Evolutionary conservation across 495 filamentous ascomycete species (phyloP).

Genomic region (Xanthoparmelia taractica): DNA sequence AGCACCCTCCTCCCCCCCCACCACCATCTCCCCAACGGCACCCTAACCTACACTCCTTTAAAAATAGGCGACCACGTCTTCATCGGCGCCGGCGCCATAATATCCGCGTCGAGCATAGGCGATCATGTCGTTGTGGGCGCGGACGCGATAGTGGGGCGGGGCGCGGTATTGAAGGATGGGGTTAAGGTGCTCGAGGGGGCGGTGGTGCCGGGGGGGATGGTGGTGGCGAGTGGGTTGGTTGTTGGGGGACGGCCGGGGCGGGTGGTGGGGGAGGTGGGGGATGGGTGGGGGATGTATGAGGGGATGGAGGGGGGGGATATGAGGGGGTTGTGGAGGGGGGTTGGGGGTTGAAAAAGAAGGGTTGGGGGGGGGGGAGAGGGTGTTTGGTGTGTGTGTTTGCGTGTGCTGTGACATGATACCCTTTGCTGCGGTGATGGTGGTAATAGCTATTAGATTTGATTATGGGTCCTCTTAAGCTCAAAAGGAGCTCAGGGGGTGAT

Average conservation of each 20-base stretch:
- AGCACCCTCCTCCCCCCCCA: constrained; percentile 70
- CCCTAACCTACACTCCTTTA: constrained; percentile 31
- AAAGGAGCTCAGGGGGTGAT: neutral
- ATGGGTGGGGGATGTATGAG: constrained; percentile 23
- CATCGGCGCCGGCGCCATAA: constrained; percentile 61
- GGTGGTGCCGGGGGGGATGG: constrained; percentile 78
- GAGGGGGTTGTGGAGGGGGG: constrained; percentile 18
- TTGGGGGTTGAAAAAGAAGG: constrained; percentile 1
- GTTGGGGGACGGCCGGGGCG: constrained; percentile 50
- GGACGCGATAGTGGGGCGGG: constrained; percentile 66
- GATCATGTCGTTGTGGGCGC: constrained; percentile 76
- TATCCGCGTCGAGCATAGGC: constrained; percentile 72
- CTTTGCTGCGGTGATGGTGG: neutral
- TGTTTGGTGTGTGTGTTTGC: neutral
- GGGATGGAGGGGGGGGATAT: constrained; percentile 23
- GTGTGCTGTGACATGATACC: constrained; percentile 9
- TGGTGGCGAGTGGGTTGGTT: constrained; percentile 80
- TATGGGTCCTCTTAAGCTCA: neutral
- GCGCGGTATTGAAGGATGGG: constrained; percentile 86
- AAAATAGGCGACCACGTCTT: constrained; percentile 68
- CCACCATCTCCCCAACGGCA: constrained; percentile 49
- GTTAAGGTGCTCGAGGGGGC: constrained; percentile 74
- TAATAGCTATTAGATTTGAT: neutral
- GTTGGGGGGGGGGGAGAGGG: neutral
- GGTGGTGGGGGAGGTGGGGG: constrained; percentile 28